A percentile compares a stretch with the other conserved stretches of the same genome.
These are phyloP conservation scores for Ustilago sp. DNA, from an alignment of 1,284 basidiomycete species.

Conservation along the genomic window DNA sequence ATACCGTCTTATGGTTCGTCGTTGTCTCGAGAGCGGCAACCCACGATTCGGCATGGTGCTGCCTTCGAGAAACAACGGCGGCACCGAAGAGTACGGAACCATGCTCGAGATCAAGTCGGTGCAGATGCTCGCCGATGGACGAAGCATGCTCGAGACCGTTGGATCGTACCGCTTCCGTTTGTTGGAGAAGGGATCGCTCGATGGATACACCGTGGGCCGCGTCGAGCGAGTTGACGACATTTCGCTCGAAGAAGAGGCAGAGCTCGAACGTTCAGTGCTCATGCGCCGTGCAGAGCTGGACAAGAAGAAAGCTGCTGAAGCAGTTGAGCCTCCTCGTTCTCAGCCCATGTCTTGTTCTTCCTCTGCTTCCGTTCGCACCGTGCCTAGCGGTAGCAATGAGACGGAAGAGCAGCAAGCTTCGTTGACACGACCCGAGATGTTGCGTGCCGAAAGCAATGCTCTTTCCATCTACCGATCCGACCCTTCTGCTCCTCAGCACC, in stretches of 20 bases:
- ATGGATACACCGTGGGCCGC: conserved; percentile 88
- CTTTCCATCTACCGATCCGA: conserved; percentile 34
- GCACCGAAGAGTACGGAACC: conserved; percentile 82
- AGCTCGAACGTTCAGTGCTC: conserved; percentile 44
- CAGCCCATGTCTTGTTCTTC: conserved; percentile 18
- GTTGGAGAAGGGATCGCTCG: conserved; percentile 77
- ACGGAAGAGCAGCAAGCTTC: neutral
- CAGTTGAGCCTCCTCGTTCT: conserved; percentile 13
- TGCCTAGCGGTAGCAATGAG: neutral
- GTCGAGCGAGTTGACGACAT: conserved; percentile 74
- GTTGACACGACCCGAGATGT: conserved; percentile 21
- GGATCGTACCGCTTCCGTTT: conserved; percentile 87
- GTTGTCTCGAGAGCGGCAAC: conserved; percentile 81
- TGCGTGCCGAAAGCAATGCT: conserved; percentile 27
- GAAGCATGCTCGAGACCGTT: conserved; percentile 87
- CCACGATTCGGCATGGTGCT: conserved; percentile 91
- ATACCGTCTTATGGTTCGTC: conserved; percentile 90
- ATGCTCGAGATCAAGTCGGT: conserved; percentile 90
- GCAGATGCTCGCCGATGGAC: conserved; percentile 87
- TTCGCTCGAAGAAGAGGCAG: conserved; percentile 51
- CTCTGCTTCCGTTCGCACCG: conserved; percentile 19
- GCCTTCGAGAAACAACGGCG: conserved; percentile 72
- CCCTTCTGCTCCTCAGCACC: conserved; percentile 7
- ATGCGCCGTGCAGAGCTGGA: conserved; percentile 36
- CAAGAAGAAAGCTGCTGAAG: conserved; percentile 35